A percentile compares a stretch with the other conserved stretches of the same genome.
phyloP scores from a whole-genome alignment of 257 asterid species.

The Jacaranda copaia region DNA sequence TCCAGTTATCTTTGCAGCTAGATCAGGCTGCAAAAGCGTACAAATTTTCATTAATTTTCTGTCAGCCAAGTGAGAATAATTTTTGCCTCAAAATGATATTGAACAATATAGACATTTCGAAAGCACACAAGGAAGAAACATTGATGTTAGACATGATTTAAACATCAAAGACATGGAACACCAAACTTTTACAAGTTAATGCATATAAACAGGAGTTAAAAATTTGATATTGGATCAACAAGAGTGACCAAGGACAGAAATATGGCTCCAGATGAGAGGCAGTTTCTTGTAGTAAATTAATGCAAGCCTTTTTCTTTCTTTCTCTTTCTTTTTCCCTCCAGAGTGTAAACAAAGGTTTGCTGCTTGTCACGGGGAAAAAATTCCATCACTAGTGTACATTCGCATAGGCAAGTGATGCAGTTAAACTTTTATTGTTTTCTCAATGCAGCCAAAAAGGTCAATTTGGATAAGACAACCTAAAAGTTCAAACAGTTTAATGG shows the following conservation, averaged over 20 bases:
- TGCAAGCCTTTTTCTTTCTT: too few relatives aligned
- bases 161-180: background rate
- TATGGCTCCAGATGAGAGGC: too few relatives aligned
- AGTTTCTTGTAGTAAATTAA: too few relatives aligned
- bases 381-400: background rate
- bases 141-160: background rate
- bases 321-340: too few relatives aligned
- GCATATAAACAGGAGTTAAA: background rate
- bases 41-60: background rate
- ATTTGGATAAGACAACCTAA: background rate
- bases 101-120: background rate
- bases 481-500: too few relatives aligned
- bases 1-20: constrained; percentile 63
- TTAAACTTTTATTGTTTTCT: background rate
- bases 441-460: background rate
- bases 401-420: background rate
- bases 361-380: too few relatives aligned
- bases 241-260: too few relatives aligned
- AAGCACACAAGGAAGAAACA: background rate
- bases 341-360: too few relatives aligned
- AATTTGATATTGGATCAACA: too few relatives aligned
- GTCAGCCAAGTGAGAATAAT: background rate
- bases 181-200: background rate
- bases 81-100: background rate
- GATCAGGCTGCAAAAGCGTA: constrained; percentile 50